phyloP scores from a whole-genome alignment of 2,329 filamentous ascomycete species.

The Fusarium agapanthi region DNA sequence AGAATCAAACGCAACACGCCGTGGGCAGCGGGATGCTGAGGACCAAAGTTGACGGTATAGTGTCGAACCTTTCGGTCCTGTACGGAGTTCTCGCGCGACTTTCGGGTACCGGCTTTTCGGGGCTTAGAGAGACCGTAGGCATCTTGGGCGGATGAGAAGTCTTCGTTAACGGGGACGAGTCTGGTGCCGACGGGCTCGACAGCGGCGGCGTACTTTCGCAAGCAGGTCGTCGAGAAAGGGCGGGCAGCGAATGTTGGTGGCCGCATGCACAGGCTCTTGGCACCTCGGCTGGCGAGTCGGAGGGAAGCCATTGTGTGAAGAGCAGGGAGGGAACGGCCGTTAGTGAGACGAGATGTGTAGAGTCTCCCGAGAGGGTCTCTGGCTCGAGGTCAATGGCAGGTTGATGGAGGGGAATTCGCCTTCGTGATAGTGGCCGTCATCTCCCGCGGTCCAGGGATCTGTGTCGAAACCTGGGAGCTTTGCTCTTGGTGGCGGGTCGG shows the following conservation, averaged over 20 bases:
- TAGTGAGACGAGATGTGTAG: slow-evolving; percentile 41
- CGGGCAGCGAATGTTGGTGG: slow-evolving; percentile 57
- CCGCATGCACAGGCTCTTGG: slow-evolving; percentile 71
- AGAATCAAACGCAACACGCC: slow-evolving; percentile 97
- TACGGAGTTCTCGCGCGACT: slow-evolving; percentile 58
- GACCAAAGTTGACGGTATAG: slow-evolving; percentile 99
- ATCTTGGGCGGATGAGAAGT: slow-evolving; percentile 65
- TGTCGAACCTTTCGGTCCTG: slow-evolving; percentile 87
- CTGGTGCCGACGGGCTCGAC: slow-evolving; percentile 60
- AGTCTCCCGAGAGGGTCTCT: slow-evolving; percentile 48
- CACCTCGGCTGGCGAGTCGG: slow-evolving; percentile 76
- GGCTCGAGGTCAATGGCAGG: slow-evolving; percentile 49
- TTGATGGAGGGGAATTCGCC: slow-evolving; percentile 44
- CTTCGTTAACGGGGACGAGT: slow-evolving; percentile 70
- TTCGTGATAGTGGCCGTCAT: slow-evolving; percentile 47
- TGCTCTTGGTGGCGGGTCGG: slow-evolving; percentile 43
- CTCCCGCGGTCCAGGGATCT: slow-evolving; percentile 38
- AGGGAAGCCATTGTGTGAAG: slow-evolving; percentile 72
- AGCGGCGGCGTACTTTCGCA: slow-evolving; percentile 70
- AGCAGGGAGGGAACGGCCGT: slow-evolving; percentile 40
- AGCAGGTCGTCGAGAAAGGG: slow-evolving; percentile 71
- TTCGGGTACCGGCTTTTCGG: slow-evolving; percentile 54
- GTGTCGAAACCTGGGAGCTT: slow-evolving; percentile 46
- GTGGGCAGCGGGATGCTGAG: slow-evolving; percentile 98
- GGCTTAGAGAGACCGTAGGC: slow-evolving; percentile 57